A percentile compares a stretch with the other conserved stretches of the same genome.
Conservation (phyloP, 2,329 filamentous ascomycete genomes). For the Zelopaecilomyces penicillatus region DNA sequence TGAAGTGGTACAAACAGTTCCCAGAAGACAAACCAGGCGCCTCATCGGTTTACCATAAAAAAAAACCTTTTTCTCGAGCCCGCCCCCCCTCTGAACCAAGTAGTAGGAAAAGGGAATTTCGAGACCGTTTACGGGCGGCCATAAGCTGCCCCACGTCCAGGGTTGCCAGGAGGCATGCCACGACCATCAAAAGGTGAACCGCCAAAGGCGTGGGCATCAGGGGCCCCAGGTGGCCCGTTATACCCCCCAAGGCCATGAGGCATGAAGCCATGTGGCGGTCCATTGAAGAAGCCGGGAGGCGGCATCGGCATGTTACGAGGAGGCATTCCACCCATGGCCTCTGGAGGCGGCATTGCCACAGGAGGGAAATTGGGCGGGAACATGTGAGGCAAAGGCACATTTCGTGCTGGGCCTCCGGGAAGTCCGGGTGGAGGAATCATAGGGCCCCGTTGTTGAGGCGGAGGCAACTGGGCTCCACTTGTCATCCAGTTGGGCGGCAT, state of each 20-base stretch:
- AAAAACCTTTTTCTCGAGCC: no score
- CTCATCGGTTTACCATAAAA: no score
- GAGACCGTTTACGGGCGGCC: slow-evolving; percentile 19
- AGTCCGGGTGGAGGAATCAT: slow-evolving; percentile 57
- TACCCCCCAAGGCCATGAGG: slow-evolving; percentile 49
- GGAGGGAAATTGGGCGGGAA: slow-evolving; percentile 55
- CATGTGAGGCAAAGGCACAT: slow-evolving; percentile 47
- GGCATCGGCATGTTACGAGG: slow-evolving; percentile 47
- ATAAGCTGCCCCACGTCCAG: slow-evolving; percentile 25
- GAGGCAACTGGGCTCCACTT: slow-evolving; percentile 34
- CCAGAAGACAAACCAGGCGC: no score
- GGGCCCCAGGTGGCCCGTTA: slow-evolving; percentile 41
- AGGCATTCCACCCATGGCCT: slow-evolving; percentile 40
- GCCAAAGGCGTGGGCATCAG: slow-evolving; percentile 38
- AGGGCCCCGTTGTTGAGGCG: slow-evolving; percentile 34
- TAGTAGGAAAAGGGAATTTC: not conserved
- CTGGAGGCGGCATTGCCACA: slow-evolving; percentile 37
- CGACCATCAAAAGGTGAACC: slow-evolving; percentile 46
- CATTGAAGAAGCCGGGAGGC: slow-evolving; percentile 50
- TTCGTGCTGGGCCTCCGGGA: slow-evolving; percentile 25
- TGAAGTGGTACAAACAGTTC: no score
- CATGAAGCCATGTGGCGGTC: slow-evolving; percentile 43
- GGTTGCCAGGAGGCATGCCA: slow-evolving; percentile 44
- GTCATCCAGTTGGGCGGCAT: slow-evolving; percentile 50
- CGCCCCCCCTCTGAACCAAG: no score